Conservation (phyloP, 2,329 filamentous ascomycete genomes). For the Verticillium albo-atrum region DNA sequence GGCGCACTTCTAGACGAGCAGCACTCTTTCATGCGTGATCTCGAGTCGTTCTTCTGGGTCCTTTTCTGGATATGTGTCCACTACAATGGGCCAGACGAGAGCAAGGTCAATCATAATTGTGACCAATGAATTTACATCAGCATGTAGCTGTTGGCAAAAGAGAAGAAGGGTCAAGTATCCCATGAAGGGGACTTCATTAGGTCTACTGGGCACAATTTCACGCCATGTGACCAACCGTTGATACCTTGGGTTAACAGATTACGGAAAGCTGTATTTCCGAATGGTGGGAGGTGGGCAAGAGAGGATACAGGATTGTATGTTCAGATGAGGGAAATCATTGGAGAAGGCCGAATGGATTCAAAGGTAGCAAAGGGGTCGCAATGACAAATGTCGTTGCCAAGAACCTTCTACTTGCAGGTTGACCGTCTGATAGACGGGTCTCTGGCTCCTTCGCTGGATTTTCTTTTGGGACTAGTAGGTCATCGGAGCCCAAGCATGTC, state of each 20-base stretch:
- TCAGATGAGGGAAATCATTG: neutral
- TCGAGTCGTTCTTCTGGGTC: slow-evolving; percentile 45
- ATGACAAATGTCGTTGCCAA: too few relatives aligned
- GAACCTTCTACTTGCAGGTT: too few relatives aligned
- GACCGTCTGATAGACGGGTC: too few relatives aligned
- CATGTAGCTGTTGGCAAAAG: neutral
- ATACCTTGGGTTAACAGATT: neutral
- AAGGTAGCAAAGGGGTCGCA: too few relatives aligned
- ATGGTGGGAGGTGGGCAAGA: neutral
- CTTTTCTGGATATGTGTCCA: slow-evolving; percentile 42
- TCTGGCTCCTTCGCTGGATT: too few relatives aligned
- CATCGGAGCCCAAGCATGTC: too few relatives aligned
- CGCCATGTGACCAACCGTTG: neutral
- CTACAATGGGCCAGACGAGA: slow-evolving; percentile 21
- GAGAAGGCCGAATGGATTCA: too few relatives aligned
- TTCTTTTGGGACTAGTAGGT: too few relatives aligned
- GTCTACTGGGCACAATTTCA: neutral
- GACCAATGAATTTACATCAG: slow-evolving; percentile 13
- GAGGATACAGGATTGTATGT: neutral
- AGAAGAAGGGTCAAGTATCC: neutral
- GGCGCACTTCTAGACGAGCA: slow-evolving; percentile 33
- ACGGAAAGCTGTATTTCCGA: neutral
- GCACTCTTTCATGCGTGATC: slow-evolving; percentile 42
- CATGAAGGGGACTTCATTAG: neutral
- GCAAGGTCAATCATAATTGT: slow-evolving; percentile 6